Base-by-base conservation (phyloP, 495 filamentous ascomycete species). In the Penicillium bovifimosum region DNA sequence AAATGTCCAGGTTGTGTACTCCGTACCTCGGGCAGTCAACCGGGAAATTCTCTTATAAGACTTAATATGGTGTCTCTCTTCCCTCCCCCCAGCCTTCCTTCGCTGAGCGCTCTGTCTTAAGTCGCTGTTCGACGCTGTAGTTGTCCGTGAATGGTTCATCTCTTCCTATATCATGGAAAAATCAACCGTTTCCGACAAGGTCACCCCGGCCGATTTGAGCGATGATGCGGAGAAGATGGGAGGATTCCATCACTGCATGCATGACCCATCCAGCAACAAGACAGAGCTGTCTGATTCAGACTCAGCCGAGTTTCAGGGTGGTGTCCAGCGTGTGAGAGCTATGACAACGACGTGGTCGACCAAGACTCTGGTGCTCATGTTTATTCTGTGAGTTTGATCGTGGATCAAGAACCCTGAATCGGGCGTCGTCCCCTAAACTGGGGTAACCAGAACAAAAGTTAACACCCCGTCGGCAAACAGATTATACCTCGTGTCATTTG, bases 401-500 rank as follows among this genome's bases (percentile, higher is more conserved):
- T 31, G 9, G 16, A 24, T 1, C 29, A 31, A 18, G 18, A n/a
- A n/a, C n/a, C n/a, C n/a, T n/a, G n/a, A n/a, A n/a, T 34, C 0
- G 2, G 9, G 4, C 32, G 2, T 13, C 13, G 3, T 10, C 9
- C 18, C 38, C 27, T 17, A 9, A 9, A 3, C 9, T 10, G 32
- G 11, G 10, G 10, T 26, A 26, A 11, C 17, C 9, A 41, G 17
- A 20, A 5, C n/a, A 41, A 26, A 26, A 13, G 6, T 18, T 41
- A 26, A 29, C 5, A 18, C 10, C 20, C 20, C 33, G 13, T 11
- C 46, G 2, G 13, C 20, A 49, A 7, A 31, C 35, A 61, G 58
- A 10, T 44, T 61, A 29, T 58, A 50, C 18, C 29, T 61, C 17
- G 27, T 58, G 27, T 58, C 39, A 10, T 58, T 51, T 9, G 43